Conservation (phyloP, 2,329 filamentous ascomycete species). For the Colletotrichum simmondsii region DNA sequence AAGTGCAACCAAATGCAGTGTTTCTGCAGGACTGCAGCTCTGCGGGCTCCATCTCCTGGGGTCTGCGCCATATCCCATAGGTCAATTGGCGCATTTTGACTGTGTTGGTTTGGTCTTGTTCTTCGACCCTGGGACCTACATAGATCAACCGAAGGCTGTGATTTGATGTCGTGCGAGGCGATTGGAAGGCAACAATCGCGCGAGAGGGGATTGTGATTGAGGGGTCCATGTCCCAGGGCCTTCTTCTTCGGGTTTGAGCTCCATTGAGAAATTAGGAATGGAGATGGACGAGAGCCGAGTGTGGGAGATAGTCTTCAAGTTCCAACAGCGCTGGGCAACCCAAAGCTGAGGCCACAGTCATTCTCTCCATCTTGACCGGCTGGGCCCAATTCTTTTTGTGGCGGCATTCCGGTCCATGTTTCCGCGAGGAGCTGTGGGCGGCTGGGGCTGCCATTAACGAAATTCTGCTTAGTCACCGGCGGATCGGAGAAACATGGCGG, state of each 20-base stretch:
- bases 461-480: background rate
- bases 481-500: slow-evolving; percentile 1
- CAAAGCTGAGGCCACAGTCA: background rate
- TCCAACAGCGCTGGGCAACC: background rate
- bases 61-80: slow-evolving; percentile 2
- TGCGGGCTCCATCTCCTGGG: background rate
- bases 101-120: slow-evolving; percentile 20
- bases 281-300: background rate
- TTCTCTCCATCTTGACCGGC: background rate
- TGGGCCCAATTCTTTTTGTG: background rate
- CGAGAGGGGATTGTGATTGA: background rate
- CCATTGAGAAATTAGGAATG: background rate
- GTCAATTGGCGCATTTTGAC: background rate
- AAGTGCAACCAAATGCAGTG: slow-evolving; percentile 5
- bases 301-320: background rate
- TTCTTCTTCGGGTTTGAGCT: background rate
- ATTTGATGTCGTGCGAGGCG: background rate
- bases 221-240: background rate
- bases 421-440: background rate
- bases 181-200: background rate
- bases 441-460: too few species aligned
- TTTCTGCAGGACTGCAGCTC: slow-evolving; percentile 28
- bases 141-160: background rate
- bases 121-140: background rate
- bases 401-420: background rate